Base-by-base conservation (phyloP, 495 filamentous ascomycete species). In the Lasiosphaeriaceae sp. region DNA sequence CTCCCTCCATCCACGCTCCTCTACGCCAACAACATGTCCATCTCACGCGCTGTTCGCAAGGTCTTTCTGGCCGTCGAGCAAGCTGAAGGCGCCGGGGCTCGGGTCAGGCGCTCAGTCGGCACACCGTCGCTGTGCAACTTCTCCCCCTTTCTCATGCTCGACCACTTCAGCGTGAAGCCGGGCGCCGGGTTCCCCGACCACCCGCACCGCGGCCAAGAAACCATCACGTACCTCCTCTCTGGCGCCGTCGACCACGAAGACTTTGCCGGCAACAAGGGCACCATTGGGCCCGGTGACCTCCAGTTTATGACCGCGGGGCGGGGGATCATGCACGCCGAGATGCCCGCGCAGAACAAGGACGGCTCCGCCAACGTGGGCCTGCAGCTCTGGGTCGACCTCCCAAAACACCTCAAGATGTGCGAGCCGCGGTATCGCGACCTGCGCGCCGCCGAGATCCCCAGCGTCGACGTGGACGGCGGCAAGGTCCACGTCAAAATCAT, bases 231-330 rank as follows among this genome's bases (percentile, higher is more conserved):
- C 70, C 75, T 97, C 2, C 75, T 97, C 1, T 69, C 78, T 1
- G 93, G 93, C 51, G 90, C 80, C 0, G 86, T 96, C 55, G 93
- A 97, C 75, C 93, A 97, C 63, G 94, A 97, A 74, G 93, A 97
- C 65, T 97, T 97, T 57, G 88, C 90, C 1, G 94, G 94, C 2
- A 87, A 95, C 74, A 81, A 79, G 35, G 94, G 92, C 48, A 92
- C 88, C 5, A 93, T 98, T 59, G 81, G 87, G 50, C 71, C 86
- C 0, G 93, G 93, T 2, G 94, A 96, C 56, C 71, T 97, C 43
- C 93, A 97, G 67, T 97, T 97, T 82, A 97, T 97, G 93, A 97
- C 93, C 0, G 93, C 93, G 3, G 93, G 93, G 0, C 76, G 82
- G 4, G 93, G 93, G 6, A 96, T 97, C 66, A 88, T 97, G 80